Evolutionary conservation across 1,139 yeast species (phyloP).

Genomic region (Blastobotrys malaysiensis): DNA sequence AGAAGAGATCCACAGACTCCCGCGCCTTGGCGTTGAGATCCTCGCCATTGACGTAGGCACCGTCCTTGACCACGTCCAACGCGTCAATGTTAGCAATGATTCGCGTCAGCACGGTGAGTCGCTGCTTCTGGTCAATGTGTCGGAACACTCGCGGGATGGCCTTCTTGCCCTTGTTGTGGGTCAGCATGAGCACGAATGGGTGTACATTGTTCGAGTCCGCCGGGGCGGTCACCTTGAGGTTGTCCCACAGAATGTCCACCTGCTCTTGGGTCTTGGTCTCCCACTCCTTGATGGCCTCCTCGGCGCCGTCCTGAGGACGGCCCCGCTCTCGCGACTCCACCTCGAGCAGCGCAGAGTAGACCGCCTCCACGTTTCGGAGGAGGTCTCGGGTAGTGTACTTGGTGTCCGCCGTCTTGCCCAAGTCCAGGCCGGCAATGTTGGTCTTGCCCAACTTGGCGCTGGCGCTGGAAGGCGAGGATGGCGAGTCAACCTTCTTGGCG

Average conservation of each 20-base stretch:
- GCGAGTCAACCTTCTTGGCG: slow-evolving; percentile 18
- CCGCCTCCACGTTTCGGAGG: slow-evolving; percentile 55
- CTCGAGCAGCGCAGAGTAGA: slow-evolving; percentile 70
- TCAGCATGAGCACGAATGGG: slow-evolving; percentile 80
- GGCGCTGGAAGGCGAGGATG: neutral
- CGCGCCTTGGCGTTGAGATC: slow-evolving; percentile 42
- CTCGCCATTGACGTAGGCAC: slow-evolving; percentile 66
- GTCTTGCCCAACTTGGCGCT: neutral
- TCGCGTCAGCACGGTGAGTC: slow-evolving; percentile 70
- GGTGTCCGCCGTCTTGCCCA: slow-evolving; percentile 48
- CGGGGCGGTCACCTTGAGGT: slow-evolving; percentile 61
- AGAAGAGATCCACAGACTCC: slow-evolving; percentile 73
- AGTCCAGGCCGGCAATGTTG: slow-evolving; percentile 71
- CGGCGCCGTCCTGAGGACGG: slow-evolving; percentile 28
- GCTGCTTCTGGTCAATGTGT: slow-evolving; percentile 72
- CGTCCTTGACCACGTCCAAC: slow-evolving; percentile 69
- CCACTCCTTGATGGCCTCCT: slow-evolving; percentile 37
- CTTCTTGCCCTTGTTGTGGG: slow-evolving; percentile 84
- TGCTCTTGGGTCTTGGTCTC: slow-evolving; percentile 28
- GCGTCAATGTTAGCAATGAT: slow-evolving; percentile 79
- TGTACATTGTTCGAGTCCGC: slow-evolving; percentile 45
- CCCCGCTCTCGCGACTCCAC: slow-evolving; percentile 80
- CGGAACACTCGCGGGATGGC: slow-evolving; percentile 84
- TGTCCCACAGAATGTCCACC: slow-evolving; percentile 58
- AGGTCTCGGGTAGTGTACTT: slow-evolving; percentile 9